Evolutionary conservation across 169 alveolate genomes (phyloP), one percentile per base, ranked within the genome.

Genomic region (Eimeria maxima): DNA sequence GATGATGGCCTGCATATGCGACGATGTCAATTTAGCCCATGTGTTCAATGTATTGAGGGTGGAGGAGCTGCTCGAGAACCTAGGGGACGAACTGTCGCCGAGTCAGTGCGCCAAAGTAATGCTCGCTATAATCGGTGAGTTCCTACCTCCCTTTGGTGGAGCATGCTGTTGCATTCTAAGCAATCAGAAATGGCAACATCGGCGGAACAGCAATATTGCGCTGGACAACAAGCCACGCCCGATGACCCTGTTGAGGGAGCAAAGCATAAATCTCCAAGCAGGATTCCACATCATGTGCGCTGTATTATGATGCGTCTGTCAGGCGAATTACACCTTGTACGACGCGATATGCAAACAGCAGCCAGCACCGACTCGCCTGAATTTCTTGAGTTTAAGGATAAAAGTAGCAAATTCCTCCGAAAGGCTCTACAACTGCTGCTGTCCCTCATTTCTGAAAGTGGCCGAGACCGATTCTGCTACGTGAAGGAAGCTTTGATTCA

Each of bases 401-500:
- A 45, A n/a, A 87, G 94, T 55, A 53, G 94, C 83, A 87, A 38
- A 24, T 87, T 87, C 63, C 94, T 87, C 67, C 78, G 74, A n/a
- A 87, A 65, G 67, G 81, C 83, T 63, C n/a, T 42, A 45, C 81
- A 60, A 10, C 18, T 87, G 53, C 81, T 87, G 47, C 27, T 87
- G 67, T 87, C 94, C 8, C 94, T 94, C 29, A 81, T 94, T 44
- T 92, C 83, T 20, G 96, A 94, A 84, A 63, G 94, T 27, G 96
- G 96, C 45, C 65, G 96, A 42, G 96, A 94, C 42, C 74, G 96
- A 13, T 84, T 94, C 81, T 81, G 94, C 24, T 94, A 94, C 38
- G 83, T 94, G 33, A 94, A 94, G 55, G 96, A 94, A 50, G 93
- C 96, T 27, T 50, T 94, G 22, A 81, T 81, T 38, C 93, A 81